Evolutionary conservation across 1,284 basidiomycete genomes (phyloP), one percentile per base, ranked within the genome.

Genomic region (Thelephora terrestris): DNA sequence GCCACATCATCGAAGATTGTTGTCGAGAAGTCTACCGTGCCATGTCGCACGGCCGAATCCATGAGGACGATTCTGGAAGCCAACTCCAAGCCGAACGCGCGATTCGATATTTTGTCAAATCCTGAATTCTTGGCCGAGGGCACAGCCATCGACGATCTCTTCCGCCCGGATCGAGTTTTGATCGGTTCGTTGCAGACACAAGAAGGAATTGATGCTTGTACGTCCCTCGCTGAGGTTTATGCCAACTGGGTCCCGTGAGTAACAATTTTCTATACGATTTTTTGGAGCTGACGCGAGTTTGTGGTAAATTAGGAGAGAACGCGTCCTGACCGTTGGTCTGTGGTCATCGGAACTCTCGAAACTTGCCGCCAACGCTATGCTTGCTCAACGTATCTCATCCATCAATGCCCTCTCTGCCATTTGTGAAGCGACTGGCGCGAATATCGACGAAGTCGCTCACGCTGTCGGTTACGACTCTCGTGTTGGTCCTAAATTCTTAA

Each of bases 281-380:
- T 45, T 23, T 18, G 34, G 47, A 36, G 25, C 45, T 52, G 46
- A 53, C 44, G 42, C 18, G 43, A 24, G 43, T 18, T 43, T 48
- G 39, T 20, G 20, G 2, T 9, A 18, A 51, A 25, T 6, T 52
- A 85, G 85, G 38, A 71, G 69, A 50, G 80, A 91, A 17, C 79
- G 79, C 48, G 91, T 97, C 67, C 76, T 98, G 49, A 92, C 88
- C 24, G 95, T 98, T 57, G 95, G 95, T 55, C 79, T 99, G 38
- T 99, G 96, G 96, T 96, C 91, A 5, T 97, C 94, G 3, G 95
- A 99, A 69, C 81, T 99, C 38, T 90, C 91, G 59, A 99, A 99
- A 76, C 84, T 99, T 56, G 95, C 96, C 6, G 96, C 96, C 53
- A 99, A 99, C 67, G 95, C 95, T 45, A 91, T 99, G 85, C 85